Evolutionary conservation across 2,329 filamentous ascomycete species (phyloP).

Genomic region (Ophiostoma novo-ulmi): DNA sequence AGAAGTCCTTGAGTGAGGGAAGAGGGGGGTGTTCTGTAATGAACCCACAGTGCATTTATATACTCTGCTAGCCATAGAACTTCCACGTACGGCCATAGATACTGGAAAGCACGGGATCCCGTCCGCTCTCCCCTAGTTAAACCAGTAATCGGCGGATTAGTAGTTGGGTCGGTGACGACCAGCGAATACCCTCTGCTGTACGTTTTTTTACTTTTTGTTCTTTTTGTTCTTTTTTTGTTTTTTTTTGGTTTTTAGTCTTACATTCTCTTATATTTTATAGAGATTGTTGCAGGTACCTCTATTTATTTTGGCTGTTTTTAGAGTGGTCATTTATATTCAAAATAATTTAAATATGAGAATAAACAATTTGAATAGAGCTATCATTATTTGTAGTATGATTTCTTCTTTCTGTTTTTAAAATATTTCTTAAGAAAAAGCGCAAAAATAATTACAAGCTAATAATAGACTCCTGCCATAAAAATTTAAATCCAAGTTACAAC

Average conservation of each 20-base stretch:
- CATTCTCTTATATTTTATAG: no score
- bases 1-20: neutral
- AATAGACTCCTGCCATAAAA: neutral
- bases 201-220: neutral
- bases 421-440: no score
- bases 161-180: constrained; percentile 1
- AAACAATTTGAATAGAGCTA: no score
- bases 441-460: no score
- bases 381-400: no score
- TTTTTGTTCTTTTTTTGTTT: neutral
- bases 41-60: neutral
- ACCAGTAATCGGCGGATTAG: neutral
- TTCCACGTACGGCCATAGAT: neutral
- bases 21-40: neutral
- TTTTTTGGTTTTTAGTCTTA: no score
- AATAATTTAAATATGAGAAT: no score
- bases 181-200: constrained; percentile 1
- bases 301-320: no score
- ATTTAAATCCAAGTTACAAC: neutral
- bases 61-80: neutral
- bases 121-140: neutral
- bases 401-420: no score
- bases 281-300: no score
- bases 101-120: neutral
- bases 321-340: no score